Evolutionary conservation across 108 stramenopile genomes (phyloP), one percentile per base, ranked within the genome.

Genomic region (Mediolabrus comicus): DNA sequence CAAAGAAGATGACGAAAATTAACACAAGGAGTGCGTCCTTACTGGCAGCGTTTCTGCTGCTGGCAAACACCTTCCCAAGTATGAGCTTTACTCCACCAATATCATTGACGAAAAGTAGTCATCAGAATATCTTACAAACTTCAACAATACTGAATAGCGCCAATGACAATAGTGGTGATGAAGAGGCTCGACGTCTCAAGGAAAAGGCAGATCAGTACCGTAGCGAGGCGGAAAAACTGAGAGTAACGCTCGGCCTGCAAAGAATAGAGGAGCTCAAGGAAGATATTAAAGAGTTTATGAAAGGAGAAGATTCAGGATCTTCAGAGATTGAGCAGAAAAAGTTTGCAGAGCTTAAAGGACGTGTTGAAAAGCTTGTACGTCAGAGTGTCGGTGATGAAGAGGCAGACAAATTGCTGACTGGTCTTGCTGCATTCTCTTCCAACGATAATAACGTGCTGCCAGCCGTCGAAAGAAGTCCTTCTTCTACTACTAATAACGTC

Each of bases 201-300:
- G 67, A 84, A 24, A 84, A 84, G 65, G 75, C 75, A 46, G 22
- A 39, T 0, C 39, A 59, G 29, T 77, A 69, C 32, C 57, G 75
- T 0, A 56, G 53, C 26, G 75, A 77, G 12, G 75, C 75, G 0
- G 69, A 77, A 35, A 65, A 70, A 29, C 22, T 77, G 11, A 55
- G 62, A n/a, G 46, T 77, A 25, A 30, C 61, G 0, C 63, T 77
- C 1, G 68, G 68, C 4, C 27, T 77, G 27, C 58, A 56, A 41
- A 69, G 59, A 33, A 77, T 77, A 34, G 75, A 77, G 1, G 59
- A 55, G 0, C 28, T 77, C 26, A 54, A 65, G 26, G 22, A 49
- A 13, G 75, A 77, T 24, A 62, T 77, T 33, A 38, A 59, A 17
- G 7, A 59, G 13, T 69, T 77, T 17, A 46, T 52, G 28, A 39